These are phyloP conservation scores for Neospermospora avenae DNA, from an alignment of 2,329 filamentous ascomycete genomes.

Conservation along the genomic window DNA sequence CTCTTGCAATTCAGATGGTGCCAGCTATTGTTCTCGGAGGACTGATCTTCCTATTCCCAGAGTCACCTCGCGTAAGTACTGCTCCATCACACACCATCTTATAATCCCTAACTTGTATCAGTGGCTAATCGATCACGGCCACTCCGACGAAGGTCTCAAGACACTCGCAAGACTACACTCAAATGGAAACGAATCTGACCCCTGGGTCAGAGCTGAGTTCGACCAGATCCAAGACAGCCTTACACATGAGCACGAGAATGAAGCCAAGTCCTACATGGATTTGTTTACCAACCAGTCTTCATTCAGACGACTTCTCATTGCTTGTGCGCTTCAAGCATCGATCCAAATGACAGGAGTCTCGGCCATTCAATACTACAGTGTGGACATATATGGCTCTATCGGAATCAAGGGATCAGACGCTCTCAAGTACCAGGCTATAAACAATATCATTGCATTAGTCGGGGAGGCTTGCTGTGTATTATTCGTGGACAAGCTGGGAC, in stretches of 20 bases:
- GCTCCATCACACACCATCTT: slow-evolving; percentile 27
- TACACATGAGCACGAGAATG: slow-evolving; percentile 56
- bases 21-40: slow-evolving; percentile 51
- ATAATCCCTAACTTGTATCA: background rate
- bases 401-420: slow-evolving; percentile 55
- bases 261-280: slow-evolving; percentile 60
- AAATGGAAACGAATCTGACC: slow-evolving; percentile 54
- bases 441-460: slow-evolving; percentile 58
- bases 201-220: slow-evolving; percentile 62
- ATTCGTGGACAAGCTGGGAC: slow-evolving; percentile 65
- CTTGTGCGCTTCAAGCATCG: slow-evolving; percentile 57
- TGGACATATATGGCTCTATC: slow-evolving; percentile 55
- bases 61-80: slow-evolving; percentile 43
- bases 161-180: slow-evolving; percentile 59
- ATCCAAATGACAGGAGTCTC: slow-evolving; percentile 65
- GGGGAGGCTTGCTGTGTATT: slow-evolving; percentile 58
- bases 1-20: slow-evolving; percentile 53
- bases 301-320: slow-evolving; percentile 62
- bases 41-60: slow-evolving; percentile 61
- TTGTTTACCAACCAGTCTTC: slow-evolving; percentile 57
- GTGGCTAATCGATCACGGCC: slow-evolving; percentile 62
- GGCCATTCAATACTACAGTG: slow-evolving; percentile 62
- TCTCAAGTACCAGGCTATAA: slow-evolving; percentile 63
- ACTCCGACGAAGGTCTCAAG: slow-evolving; percentile 51
- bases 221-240: slow-evolving; percentile 63